Evolutionary conservation across 2,329 filamentous ascomycete species (phyloP).

Genomic region (Exophiala aquamarina): DNA sequence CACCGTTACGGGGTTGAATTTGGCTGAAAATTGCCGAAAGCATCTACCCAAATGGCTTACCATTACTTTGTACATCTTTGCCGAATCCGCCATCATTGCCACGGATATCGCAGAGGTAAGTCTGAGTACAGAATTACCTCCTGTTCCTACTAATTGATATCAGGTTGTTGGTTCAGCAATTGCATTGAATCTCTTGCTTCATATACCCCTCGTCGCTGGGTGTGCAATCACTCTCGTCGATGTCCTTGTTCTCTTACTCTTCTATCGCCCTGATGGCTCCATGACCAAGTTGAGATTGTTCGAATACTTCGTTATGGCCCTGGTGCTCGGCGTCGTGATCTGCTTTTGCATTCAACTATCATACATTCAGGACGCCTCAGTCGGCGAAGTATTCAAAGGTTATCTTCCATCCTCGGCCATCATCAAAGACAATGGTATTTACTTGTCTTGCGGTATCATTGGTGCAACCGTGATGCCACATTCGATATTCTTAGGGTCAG

Average conservation of each 20-base stretch:
- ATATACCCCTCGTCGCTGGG: conserved; percentile 55
- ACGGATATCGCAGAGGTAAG: conserved; percentile 68
- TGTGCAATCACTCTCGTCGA: conserved; percentile 59
- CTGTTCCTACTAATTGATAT: too few species aligned
- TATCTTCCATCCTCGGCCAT: conserved; percentile 56
- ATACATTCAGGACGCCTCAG: conserved; percentile 48
- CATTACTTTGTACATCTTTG: conserved; percentile 60
- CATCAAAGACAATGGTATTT: conserved; percentile 53
- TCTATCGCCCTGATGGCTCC: conserved; percentile 53
- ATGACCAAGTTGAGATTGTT: conserved; percentile 54
- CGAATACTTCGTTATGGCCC: conserved; percentile 54
- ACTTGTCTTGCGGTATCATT: conserved; percentile 55
- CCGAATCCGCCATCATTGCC: conserved; percentile 68
- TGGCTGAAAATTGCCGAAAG: conserved; percentile 65
- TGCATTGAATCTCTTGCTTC: conserved; percentile 54
- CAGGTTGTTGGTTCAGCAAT: conserved; percentile 59
- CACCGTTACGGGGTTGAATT: conserved; percentile 66
- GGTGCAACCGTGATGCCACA: conserved; percentile 60
- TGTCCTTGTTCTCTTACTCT: conserved; percentile 57
- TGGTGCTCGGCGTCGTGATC: conserved; percentile 57
- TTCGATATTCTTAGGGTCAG: conserved; percentile 57
- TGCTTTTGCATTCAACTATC: conserved; percentile 60
- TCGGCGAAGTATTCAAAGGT: conserved; percentile 55
- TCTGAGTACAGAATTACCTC: too few species aligned
- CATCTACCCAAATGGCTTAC: conserved; percentile 68